Evolutionary conservation across 805 yeast species (phyloP).

Genomic region (Barnettozyma siamensis): DNA sequence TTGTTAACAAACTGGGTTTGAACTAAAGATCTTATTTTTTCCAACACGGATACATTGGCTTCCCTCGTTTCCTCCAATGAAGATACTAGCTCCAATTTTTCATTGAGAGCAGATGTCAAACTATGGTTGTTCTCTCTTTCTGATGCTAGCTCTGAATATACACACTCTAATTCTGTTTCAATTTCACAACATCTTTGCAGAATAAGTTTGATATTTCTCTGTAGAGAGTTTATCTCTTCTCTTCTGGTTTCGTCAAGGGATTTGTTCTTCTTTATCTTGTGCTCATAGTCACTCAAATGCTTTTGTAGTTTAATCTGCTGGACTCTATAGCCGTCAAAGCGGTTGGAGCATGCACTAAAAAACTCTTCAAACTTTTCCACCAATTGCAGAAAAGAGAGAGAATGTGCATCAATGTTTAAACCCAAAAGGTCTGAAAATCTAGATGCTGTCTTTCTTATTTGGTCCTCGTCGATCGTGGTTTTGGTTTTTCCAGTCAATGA

Average conservation of each 20-base stretch:
- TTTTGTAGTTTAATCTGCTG: constrained; percentile 8
- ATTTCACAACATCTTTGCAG: not conserved
- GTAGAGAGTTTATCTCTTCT: not conserved
- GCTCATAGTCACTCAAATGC: constrained; percentile 3
- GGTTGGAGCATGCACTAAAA: not conserved
- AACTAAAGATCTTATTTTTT: too few relatives aligned
- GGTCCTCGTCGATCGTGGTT: not conserved
- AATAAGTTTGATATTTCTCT: not conserved
- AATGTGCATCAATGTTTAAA: not conserved
- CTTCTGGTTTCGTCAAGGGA: not conserved
- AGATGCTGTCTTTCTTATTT: not conserved
- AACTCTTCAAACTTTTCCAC: not conserved
- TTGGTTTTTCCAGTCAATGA: not conserved
- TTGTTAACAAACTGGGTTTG: not conserved
- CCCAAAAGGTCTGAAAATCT: not conserved
- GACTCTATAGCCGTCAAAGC: not conserved
- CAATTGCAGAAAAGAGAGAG: not conserved
- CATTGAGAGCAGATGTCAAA: not conserved
- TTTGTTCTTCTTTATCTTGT: not conserved
- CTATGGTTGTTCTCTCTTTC: not conserved
- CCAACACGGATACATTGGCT: too few relatives aligned
- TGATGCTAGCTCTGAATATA: not conserved
- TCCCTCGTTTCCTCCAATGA: too few relatives aligned
- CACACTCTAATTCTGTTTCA: not conserved
- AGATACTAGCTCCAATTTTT: not conserved